phyloP scores from a whole-genome alignment of 441 rosid species.

The Francoa sonchifolia region DNA sequence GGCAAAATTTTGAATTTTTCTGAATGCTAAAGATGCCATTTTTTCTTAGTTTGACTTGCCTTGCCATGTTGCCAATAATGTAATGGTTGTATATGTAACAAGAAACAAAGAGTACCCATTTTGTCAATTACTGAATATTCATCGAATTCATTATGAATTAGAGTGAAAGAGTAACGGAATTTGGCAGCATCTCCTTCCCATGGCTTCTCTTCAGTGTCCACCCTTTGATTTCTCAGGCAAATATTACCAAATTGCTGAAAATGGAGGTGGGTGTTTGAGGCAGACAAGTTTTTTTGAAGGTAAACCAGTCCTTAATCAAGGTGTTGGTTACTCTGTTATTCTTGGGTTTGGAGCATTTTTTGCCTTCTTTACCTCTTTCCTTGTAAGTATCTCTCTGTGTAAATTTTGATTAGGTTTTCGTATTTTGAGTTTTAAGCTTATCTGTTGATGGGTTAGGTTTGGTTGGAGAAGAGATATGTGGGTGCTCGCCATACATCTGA shows the following conservation, averaged over 20 bases:
- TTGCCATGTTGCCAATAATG: no score
- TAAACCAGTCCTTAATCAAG: constrained; percentile 57
- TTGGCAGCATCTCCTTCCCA: no score
- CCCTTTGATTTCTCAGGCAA: constrained; percentile 60
- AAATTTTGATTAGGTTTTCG: no score
- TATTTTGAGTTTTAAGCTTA: no score
- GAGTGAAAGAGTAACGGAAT: no score
- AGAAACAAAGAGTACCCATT: no score
- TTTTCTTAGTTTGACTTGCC: no score
- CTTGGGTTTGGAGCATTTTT: constrained; percentile 92
- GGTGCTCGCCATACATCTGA: constrained; percentile 82
- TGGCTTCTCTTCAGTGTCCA: constrained; percentile 56
- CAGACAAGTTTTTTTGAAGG: constrained; percentile 61
- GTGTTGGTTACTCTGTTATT: constrained; percentile 70
- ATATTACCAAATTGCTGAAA: constrained; percentile 32
- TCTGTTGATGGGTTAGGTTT: constrained; percentile 34
- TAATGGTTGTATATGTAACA: no score
- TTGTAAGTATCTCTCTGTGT: constrained; percentile 36
- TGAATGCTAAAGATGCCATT: no score
- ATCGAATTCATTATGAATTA: no score
- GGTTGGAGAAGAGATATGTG: constrained; percentile 81
- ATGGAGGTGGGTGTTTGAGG: constrained; percentile 38
- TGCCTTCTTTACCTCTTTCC: constrained; percentile 75
- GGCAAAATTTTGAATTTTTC: no score
- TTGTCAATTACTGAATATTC: no score